These are phyloP conservation scores for Wallacemonas sp. DNA, from an alignment of 208 protist species.

Conservation along the genomic window DNA sequence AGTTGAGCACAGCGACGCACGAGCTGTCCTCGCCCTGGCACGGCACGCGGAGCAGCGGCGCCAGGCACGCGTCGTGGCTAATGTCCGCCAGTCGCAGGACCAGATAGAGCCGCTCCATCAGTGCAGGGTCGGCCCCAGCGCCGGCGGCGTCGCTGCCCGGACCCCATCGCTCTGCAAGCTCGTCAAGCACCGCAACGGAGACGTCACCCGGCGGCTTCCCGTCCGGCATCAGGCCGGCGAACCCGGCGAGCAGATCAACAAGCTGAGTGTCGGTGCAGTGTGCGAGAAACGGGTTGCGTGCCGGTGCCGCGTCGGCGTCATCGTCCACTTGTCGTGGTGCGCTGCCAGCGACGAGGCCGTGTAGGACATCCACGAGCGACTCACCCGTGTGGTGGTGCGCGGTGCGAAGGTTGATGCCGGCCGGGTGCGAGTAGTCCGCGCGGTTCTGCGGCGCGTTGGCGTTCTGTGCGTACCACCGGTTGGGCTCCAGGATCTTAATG, in stretches of 20 bases:
- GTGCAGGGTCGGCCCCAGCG: constrained; percentile 24
- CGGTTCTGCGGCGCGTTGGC: constrained; percentile 68
- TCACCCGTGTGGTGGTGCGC: constrained; percentile 61
- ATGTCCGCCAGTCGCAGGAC: constrained; percentile 48
- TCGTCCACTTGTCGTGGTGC: too few species aligned
- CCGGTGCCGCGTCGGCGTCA: background rate
- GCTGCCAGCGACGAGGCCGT: constrained; percentile 29
- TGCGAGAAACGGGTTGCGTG: constrained; percentile 27
- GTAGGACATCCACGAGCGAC: constrained; percentile 62
- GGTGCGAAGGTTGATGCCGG: constrained; percentile 55
- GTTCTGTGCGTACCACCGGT: constrained; percentile 80
- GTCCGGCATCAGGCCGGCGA: constrained; percentile 52
- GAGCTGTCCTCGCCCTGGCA: background rate
- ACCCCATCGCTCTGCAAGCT: constrained; percentile 37
- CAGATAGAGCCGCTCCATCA: constrained; percentile 74
- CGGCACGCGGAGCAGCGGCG: constrained; percentile 9
- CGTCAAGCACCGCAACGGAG: constrained; percentile 37
- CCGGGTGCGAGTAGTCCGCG: constrained; percentile 80
- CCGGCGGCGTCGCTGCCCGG: background rate
- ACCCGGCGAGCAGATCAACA: constrained; percentile 66
- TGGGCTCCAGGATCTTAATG: constrained; percentile 84
- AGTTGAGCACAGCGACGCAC: background rate
- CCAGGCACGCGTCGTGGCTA: constrained; percentile 17
- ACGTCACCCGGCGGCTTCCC: constrained; percentile 46
- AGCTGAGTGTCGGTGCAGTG: constrained; percentile 44